Evolutionary conservation across 2,329 filamentous ascomycete genomes (phyloP), one percentile per base, ranked within the genome.

Genomic region (Hypomyces rosellus): DNA sequence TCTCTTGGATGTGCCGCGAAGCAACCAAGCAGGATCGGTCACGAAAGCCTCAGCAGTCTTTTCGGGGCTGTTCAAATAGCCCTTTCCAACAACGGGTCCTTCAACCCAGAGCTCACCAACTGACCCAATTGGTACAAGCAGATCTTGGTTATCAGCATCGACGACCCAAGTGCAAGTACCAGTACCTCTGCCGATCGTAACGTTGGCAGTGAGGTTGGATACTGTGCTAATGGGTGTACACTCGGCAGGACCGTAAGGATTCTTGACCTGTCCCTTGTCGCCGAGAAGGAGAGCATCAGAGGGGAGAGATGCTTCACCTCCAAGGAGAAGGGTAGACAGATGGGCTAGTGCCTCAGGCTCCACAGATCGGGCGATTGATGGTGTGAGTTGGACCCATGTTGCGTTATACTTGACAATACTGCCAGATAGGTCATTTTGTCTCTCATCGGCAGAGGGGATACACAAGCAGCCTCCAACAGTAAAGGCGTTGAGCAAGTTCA

Each of bases 401-500:
- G 25, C 25, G 4, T 30, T 30, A 30, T 30, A 30, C 25, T 30
- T 30, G 6, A 30, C 25, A 30, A 30, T 30, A 30, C 25, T 30
- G 8, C 25, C 25, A 8, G 25, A 30, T 6, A 30, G 25, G 25
- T 30, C 25, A 30, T 30, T 30, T 6, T 30, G 25, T 30, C 25
- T 30, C 25, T 30, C 25, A 30, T 30, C 25, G 8, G 25, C 25
- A 30, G 40, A 76, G 1, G 75, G 74, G n/a, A 78, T 73, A 57
- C 74, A 76, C 9, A 77, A 66, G 49, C 72, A 75, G 8, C 73
- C 74, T 34, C 74, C 74, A 14, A 64, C 61, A 22, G 69, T 65
- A 16, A 77, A 65, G 0, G 74, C 75, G 48, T 71, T 74, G 30
- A 76, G 70, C 65, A 77, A 8, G 40, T 43, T 43, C 7, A 18